These are phyloP conservation scores for Pythium graminicola DNA, from an alignment of 352 stramenopile species.

Conservation along the genomic window DNA sequence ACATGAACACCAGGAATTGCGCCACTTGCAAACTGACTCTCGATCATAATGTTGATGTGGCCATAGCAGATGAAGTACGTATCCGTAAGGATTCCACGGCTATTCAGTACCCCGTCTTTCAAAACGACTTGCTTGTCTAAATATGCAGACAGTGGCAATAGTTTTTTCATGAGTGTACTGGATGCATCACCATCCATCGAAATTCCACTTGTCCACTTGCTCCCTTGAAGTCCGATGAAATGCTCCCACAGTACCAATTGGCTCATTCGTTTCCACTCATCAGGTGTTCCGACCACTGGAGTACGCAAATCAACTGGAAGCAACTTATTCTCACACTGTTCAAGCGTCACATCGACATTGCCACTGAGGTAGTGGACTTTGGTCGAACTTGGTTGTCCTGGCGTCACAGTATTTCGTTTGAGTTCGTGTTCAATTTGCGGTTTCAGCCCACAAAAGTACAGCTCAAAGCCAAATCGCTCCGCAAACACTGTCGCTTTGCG, in stretches of 20 bases:
- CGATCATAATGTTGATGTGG: slow-evolving; percentile 63
- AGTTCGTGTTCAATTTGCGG: slow-evolving; percentile 16
- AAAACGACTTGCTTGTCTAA: slow-evolving; percentile 50
- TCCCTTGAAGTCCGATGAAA: slow-evolving; percentile 42
- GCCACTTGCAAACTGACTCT: slow-evolving; percentile 55
- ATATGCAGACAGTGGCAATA: slow-evolving; percentile 52
- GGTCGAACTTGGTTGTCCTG: neutral
- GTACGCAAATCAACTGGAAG: slow-evolving; percentile 37
- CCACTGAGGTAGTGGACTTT: slow-evolving; percentile 16
- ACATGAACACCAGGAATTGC: slow-evolving; percentile 50
- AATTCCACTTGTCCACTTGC: neutral
- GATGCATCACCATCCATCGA: neutral
- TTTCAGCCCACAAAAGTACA: slow-evolving; percentile 75
- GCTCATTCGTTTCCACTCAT: slow-evolving; percentile 58
- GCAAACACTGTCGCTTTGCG: slow-evolving; percentile 55
- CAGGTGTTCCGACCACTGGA: slow-evolving; percentile 27
- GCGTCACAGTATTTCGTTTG: slow-evolving; percentile 8
- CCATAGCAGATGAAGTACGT: slow-evolving; percentile 78
- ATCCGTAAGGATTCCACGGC: slow-evolving; percentile 34
- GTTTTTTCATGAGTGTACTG: slow-evolving; percentile 28
- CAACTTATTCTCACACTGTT: slow-evolving; percentile 60
- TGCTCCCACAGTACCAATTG: slow-evolving; percentile 64
- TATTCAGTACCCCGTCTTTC: slow-evolving; percentile 33
- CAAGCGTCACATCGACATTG: slow-evolving; percentile 38
- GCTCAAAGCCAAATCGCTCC: slow-evolving; percentile 60